Conservation (phyloP, 345 rosid species). For the Mangifera indica region DNA sequence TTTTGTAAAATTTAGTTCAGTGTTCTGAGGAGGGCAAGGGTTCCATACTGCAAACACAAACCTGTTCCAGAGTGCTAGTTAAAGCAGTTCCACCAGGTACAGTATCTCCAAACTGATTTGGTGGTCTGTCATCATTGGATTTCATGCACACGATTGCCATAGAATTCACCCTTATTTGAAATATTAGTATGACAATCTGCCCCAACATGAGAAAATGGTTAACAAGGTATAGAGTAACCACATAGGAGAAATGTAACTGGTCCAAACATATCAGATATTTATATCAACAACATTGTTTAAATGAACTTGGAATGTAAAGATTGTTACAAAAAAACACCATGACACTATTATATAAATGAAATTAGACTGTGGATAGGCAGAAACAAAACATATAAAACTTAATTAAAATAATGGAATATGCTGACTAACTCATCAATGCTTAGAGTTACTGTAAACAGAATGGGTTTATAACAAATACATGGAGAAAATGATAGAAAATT, state of each 20-base stretch:
- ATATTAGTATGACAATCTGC: slow-evolving; percentile 62
- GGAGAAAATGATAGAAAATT: not conserved
- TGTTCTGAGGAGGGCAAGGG: not conserved
- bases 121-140: slow-evolving; percentile 37
- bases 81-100: slow-evolving; percentile 32
- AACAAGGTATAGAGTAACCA: not conserved
- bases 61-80: slow-evolving; percentile 72
- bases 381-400: not conserved
- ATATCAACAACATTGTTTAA: not conserved
- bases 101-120: slow-evolving; percentile 36
- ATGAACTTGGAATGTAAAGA: not conserved
- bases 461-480: not conserved
- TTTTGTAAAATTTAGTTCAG: not conserved
- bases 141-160: slow-evolving; percentile 74
- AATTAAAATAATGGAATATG: not conserved
- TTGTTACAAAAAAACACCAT: not conserved
- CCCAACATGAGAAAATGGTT: slow-evolving; percentile 28
- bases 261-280: slow-evolving; percentile 2
- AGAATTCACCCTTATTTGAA: slow-evolving; percentile 78
- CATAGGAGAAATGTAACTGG: not conserved
- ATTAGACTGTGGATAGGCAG: not conserved
- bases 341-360: not conserved
- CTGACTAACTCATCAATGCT: not conserved
- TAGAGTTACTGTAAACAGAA: not conserved
- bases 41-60: slow-evolving; percentile 25